These are phyloP conservation scores for Nannochloropsis salina DNA, from an alignment of 108 stramenopile genomes.

Conservation along the genomic window DNA sequence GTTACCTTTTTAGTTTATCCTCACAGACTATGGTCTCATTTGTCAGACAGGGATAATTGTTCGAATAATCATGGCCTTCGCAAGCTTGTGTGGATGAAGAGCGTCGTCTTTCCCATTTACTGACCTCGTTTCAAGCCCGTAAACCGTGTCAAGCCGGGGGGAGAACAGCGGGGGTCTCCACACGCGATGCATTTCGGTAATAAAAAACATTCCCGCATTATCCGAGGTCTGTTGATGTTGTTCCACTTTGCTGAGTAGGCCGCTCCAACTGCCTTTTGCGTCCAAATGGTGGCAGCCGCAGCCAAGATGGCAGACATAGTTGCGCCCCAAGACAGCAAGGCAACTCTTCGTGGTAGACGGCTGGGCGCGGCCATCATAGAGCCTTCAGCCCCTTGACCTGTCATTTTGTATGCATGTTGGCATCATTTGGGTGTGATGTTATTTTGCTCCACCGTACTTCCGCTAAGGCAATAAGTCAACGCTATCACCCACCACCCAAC, in stretches of 20 bases:
- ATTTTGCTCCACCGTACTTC: too few species aligned
- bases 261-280: neutral
- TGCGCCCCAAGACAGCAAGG: neutral
- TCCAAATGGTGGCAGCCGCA: neutral
- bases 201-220: too few species aligned
- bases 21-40: slow-evolving; percentile 11
- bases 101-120: neutral
- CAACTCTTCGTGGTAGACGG: neutral
- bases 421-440: neutral
- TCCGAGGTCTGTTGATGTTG: neutral
- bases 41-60: slow-evolving; percentile 15
- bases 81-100: neutral
- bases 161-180: too few species aligned
- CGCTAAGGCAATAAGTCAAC: too few species aligned
- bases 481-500: too few species aligned
- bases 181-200: too few species aligned
- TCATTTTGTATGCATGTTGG: neutral
- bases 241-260: neutral
- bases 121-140: neutral
- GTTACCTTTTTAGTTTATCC: slow-evolving; percentile 20
- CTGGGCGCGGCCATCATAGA: slow-evolving; percentile 9
- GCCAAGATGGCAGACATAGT: neutral
- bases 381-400: neutral
- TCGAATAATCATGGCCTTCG: neutral
- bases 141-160: too few species aligned